A percentile compares a stretch with the other conserved stretches of the same genome.
Evolutionary conservation across 1,139 yeast species (phyloP).

Genomic region (Arxiozyma slooffiae): DNA sequence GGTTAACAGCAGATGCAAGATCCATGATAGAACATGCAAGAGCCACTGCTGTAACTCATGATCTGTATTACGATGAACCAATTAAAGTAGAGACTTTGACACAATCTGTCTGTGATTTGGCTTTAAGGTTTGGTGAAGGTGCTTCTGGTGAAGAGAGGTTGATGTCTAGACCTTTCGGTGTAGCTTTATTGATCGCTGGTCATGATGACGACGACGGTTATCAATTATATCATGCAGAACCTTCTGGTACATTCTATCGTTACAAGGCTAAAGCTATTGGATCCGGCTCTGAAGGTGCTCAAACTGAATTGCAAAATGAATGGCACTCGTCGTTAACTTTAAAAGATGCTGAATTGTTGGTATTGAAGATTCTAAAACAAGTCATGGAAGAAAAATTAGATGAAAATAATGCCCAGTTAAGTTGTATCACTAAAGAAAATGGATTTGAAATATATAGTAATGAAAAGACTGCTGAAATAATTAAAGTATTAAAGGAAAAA

Average conservation of each 20-base stretch:
- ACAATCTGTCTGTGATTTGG: conserved; percentile 94
- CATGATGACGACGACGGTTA: conserved; percentile 89
- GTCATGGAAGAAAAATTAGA: conserved; percentile 99
- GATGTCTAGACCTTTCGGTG: conserved; percentile 99
- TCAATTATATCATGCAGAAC: conserved; percentile 96
- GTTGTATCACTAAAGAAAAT: conserved; percentile 75
- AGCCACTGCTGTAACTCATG: conserved; percentile 81
- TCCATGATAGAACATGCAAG: conserved; percentile 98
- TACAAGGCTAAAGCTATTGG: conserved; percentile 99
- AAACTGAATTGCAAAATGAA: conserved; percentile 92
- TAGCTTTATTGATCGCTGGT: conserved; percentile 92
- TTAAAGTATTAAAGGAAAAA: conserved; percentile 64
- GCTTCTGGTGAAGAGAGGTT: conserved; percentile 94
- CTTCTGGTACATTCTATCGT: conserved; percentile 94
- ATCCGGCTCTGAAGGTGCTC: conserved; percentile 98
- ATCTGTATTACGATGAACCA: conserved; percentile 82
- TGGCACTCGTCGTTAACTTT: conserved; percentile 91
- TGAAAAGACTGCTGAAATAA: conserved; percentile 73
- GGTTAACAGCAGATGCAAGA: conserved; percentile 96
- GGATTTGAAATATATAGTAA: conserved; percentile 86
- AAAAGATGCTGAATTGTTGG: conserved; percentile 84
- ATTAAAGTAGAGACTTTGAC: conserved; percentile 90
- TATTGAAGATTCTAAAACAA: conserved; percentile 84
- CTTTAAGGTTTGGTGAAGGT: conserved; percentile 95
- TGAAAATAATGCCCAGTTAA: conserved; percentile 89